phyloP scores from a whole-genome alignment of 2,329 filamentous ascomycete species.

The Orbilia brochopaga region DNA sequence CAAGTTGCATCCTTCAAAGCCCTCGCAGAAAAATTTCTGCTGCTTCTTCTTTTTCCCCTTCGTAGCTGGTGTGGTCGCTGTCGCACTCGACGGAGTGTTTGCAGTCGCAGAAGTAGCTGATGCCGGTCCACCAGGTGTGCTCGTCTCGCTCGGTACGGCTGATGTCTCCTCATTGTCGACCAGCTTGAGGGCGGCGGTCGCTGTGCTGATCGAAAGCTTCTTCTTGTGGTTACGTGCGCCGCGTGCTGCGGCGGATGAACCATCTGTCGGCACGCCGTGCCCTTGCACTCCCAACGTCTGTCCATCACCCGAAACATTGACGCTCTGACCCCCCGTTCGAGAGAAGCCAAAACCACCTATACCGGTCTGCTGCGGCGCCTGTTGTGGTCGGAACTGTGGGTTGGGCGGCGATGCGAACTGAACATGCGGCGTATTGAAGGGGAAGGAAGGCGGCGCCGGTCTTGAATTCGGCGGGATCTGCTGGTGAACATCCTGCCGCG shows the following conservation, averaged over 20 bases:
- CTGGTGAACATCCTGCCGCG: constrained; percentile 37
- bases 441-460: constrained; percentile 38
- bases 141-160: constrained; percentile 34
- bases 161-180: constrained; percentile 45
- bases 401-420: constrained; percentile 45
- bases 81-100: constrained; percentile 11
- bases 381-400: constrained; percentile 46
- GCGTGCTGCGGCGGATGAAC: constrained; percentile 20
- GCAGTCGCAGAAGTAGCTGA: constrained; percentile 42
- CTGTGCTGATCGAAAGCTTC: constrained; percentile 51
- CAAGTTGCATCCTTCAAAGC: constrained; percentile 89
- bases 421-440: constrained; percentile 48
- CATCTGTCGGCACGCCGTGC: constrained; percentile 15
- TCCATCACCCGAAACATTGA: constrained; percentile 21
- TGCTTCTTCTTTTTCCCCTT: constrained; percentile 94
- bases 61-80: constrained; percentile 21
- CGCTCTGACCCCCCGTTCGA: constrained; percentile 24
- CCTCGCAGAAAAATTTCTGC: constrained; percentile 93
- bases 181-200: constrained; percentile 48
- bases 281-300: constrained; percentile 28
- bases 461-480: constrained; percentile 35
- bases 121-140: constrained; percentile 39
- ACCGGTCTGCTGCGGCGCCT: constrained; percentile 32
- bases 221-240: constrained; percentile 47
- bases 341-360: constrained; percentile 36